Evolutionary conservation across 2,329 filamentous ascomycete species (phyloP).

Genomic region (Fusarium domesticum): DNA sequence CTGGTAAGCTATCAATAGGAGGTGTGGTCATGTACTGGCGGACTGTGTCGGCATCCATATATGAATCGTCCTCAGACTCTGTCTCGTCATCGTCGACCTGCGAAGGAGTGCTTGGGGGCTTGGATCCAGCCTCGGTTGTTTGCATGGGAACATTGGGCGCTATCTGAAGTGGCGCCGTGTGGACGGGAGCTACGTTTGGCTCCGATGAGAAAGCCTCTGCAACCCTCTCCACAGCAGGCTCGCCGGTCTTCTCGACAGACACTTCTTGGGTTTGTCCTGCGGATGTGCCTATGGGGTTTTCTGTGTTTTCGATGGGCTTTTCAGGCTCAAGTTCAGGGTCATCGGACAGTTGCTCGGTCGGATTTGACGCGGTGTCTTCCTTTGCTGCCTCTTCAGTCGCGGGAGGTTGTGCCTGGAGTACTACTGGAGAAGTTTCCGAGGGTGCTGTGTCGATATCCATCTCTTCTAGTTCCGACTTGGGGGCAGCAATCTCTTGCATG

Average conservation of each 20-base stretch:
- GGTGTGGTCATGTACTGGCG: constrained; percentile 54
- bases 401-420: constrained; percentile 7
- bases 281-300: background rate
- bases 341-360: constrained; percentile 1
- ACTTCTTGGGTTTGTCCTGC: constrained; percentile 2
- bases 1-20: constrained; percentile 52
- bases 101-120: constrained; percentile 46
- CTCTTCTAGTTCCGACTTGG: constrained; percentile 40
- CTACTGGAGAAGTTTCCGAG: constrained; percentile 3
- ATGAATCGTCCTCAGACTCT: constrained; percentile 53
- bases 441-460: constrained; percentile 38
- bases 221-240: constrained; percentile 1
- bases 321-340: constrained; percentile 7
- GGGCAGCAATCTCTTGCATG: constrained; percentile 2
- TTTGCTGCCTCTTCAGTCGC: constrained; percentile 4
- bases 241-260: background rate
- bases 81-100: constrained; percentile 52
- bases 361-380: constrained; percentile 3
- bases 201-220: constrained; percentile 2
- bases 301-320: background rate
- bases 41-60: constrained; percentile 46
- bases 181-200: background rate
- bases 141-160: constrained; percentile 23
- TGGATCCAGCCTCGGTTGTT: constrained; percentile 33
- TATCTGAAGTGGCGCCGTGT: constrained; percentile 1